Evolutionary conservation across 257 asterid genomes (phyloP).

Genomic region (Solanum lycopersicoides): DNA sequence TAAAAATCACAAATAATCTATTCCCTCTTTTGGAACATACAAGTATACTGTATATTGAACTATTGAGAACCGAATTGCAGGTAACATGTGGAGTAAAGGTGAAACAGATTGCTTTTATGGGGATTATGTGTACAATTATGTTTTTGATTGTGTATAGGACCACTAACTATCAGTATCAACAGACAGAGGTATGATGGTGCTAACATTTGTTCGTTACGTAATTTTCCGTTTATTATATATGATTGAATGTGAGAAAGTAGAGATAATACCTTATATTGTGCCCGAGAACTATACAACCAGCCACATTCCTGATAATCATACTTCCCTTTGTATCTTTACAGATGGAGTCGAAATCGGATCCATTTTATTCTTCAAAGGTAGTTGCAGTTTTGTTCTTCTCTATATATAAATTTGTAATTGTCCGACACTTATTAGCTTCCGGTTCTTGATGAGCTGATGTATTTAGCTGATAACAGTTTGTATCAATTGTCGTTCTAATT

Average conservation of each 20-base stretch:
- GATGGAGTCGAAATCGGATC: constrained; percentile 39
- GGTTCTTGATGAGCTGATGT: not conserved
- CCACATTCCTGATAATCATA: not conserved
- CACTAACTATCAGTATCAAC: constrained; percentile 58
- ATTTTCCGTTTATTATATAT: not conserved
- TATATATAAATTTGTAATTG: not conserved
- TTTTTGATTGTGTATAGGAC: constrained; percentile 48
- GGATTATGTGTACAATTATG: constrained; percentile 45
- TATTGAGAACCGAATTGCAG: constrained; percentile 9
- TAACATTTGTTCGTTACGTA: not conserved
- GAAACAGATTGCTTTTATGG: constrained; percentile 58
- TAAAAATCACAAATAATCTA: not conserved
- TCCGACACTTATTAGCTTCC: not conserved
- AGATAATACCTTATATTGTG: not conserved
- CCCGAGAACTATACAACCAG: not conserved
- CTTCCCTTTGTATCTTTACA: constrained; percentile 15
- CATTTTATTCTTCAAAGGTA: constrained; percentile 38
- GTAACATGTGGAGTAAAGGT: constrained; percentile 44
- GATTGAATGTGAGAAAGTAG: not conserved
- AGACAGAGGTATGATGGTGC: constrained; percentile 39
- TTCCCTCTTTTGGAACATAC: not conserved
- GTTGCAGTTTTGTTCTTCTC: not conserved
- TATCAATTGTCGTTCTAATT: not conserved
- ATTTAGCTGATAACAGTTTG: not conserved
- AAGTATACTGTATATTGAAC: not conserved